Percentiles rank a stretch among this genome's conserved stretches.
Conservation (phyloP, 345 rosid species). For the Lumnitzera racemosa region DNA sequence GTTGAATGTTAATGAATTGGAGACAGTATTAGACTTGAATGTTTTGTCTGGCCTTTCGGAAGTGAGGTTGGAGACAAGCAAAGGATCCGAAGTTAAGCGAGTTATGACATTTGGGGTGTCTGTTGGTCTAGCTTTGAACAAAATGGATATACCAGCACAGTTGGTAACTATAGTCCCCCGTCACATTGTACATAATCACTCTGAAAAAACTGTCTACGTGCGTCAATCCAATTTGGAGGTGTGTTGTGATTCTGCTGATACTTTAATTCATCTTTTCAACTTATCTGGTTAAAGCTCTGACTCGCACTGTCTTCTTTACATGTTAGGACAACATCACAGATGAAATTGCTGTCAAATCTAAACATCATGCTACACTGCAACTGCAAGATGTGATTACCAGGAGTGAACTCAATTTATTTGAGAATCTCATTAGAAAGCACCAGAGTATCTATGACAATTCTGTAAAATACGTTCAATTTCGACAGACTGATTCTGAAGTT, state of each 20-base stretch:
- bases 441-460: conserved; percentile 44
- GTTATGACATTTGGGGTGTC: conserved; percentile 71
- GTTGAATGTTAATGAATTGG: conserved; percentile 45
- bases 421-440: conserved; percentile 78
- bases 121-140: conserved; percentile 47
- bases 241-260: conserved; percentile 15
- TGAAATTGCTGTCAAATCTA: conserved; percentile 37
- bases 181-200: conserved; percentile 60
- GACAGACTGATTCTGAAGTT: conserved; percentile 39
- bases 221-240: conserved; percentile 86
- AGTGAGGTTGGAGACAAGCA: conserved; percentile 51
- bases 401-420: conserved; percentile 63
- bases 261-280: neutral
- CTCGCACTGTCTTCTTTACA: conserved; percentile 13
- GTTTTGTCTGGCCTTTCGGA: conserved; percentile 85
- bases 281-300: conserved; percentile 7
- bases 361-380: conserved; percentile 41
- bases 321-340: conserved; percentile 60
- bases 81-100: conserved; percentile 43
- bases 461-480: conserved; percentile 57
- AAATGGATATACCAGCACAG: conserved; percentile 49
- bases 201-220: conserved; percentile 53
- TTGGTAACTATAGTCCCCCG: conserved; percentile 65
- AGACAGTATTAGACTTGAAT: conserved; percentile 66
- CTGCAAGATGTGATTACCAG: conserved; percentile 43